phyloP scores from a whole-genome alignment of 495 filamentous ascomycete species.

The Aspergillus campestris region DNA sequence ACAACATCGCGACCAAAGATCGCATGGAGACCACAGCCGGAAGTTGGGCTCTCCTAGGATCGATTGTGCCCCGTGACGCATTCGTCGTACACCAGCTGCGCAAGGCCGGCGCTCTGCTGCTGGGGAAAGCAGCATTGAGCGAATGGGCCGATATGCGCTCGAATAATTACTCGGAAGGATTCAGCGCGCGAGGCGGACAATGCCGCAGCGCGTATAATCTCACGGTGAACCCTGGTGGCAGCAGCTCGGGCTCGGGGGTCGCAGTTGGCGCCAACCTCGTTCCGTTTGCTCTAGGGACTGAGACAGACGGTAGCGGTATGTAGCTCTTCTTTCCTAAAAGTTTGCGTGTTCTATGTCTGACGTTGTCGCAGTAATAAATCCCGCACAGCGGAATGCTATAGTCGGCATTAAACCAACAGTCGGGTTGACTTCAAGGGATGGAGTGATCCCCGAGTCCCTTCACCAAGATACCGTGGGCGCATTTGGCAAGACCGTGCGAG shows the following conservation, averaged over 20 bases:
- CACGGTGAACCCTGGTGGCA: conserved; percentile 59
- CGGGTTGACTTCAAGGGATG: conserved; percentile 51
- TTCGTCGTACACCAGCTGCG: conserved; percentile 52
- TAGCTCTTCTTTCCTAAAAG: neutral
- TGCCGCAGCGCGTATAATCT: conserved; percentile 59
- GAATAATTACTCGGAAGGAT: conserved; percentile 63
- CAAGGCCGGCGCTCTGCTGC: conserved; percentile 55
- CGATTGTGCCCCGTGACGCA: conserved; percentile 57
- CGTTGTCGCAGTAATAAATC: conserved; percentile 50
- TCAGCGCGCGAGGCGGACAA: conserved; percentile 58
- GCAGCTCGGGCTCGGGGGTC: conserved; percentile 53
- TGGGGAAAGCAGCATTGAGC: conserved; percentile 61
- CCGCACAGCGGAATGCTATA: conserved; percentile 55
- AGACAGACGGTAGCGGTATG: conserved; percentile 61
- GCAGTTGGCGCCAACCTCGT: conserved; percentile 55
- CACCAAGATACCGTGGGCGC: conserved; percentile 62
- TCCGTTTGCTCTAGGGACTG: conserved; percentile 59
- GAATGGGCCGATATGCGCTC: conserved; percentile 73
- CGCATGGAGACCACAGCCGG: conserved; percentile 59
- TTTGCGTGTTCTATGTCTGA: conserved; percentile 1
- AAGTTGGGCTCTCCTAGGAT: conserved; percentile 53
- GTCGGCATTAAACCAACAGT: conserved; percentile 64
- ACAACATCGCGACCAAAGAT: conserved; percentile 66
- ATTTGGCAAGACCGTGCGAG: conserved; percentile 56
- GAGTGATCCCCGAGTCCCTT: conserved; percentile 55